Conservation (phyloP, 2,329 filamentous ascomycete species). For the Exutisphaerella laricina region DNA sequence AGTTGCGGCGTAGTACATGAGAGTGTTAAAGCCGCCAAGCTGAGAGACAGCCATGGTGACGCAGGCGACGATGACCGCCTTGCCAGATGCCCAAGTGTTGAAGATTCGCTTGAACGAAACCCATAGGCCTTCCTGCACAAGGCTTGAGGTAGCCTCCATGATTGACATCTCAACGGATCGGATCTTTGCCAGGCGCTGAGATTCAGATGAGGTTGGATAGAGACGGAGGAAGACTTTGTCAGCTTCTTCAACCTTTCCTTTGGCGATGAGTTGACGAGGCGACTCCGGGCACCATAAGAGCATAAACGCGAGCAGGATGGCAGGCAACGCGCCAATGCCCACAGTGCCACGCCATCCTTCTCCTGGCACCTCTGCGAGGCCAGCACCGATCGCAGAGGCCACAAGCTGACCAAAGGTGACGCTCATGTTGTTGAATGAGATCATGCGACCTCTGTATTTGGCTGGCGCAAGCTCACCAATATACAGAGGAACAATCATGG, state of each 20-base stretch:
- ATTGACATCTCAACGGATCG: constrained; percentile 38
- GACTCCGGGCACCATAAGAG: constrained; percentile 47
- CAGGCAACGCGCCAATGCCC: constrained; percentile 44
- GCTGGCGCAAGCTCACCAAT: constrained; percentile 49
- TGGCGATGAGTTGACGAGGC: constrained; percentile 44
- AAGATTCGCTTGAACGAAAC: constrained; percentile 44
- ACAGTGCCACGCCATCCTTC: constrained; percentile 51
- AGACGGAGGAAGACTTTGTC: constrained; percentile 36
- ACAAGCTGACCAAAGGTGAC: constrained; percentile 32
- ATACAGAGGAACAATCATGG: constrained; percentile 43
- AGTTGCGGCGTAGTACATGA: constrained; percentile 41
- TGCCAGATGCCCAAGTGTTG: constrained; percentile 40
- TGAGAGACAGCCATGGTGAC: constrained; percentile 51
- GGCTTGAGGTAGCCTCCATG: constrained; percentile 38
- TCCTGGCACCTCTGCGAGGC: constrained; percentile 31
- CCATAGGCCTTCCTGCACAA: constrained; percentile 39
- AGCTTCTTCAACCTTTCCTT: constrained; percentile 39
- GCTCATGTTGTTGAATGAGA: constrained; percentile 46
- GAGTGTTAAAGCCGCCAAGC: constrained; percentile 43
- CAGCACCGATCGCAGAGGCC: constrained; percentile 30
- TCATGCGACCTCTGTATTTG: constrained; percentile 46
- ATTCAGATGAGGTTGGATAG: constrained; percentile 39
- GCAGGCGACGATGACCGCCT: constrained; percentile 44
- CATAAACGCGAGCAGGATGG: constrained; percentile 41
- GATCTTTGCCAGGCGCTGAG: constrained; percentile 44